Evolutionary conservation across 495 filamentous ascomycete species (phyloP).

Genomic region (Lepraria neglecta): DNA sequence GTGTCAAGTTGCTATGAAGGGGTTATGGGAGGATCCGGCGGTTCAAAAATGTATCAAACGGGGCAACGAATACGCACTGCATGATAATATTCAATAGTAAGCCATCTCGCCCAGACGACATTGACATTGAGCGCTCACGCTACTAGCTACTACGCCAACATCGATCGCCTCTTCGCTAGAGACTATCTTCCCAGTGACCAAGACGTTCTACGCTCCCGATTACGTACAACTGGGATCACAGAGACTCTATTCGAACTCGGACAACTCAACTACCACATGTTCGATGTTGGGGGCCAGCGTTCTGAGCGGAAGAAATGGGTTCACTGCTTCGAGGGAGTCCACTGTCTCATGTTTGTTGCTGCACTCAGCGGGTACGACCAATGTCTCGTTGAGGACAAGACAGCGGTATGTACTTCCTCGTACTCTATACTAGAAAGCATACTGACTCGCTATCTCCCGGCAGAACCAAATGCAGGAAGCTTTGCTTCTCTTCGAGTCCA

Average conservation of each 20-base stretch:
- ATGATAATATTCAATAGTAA: conserved; percentile 93
- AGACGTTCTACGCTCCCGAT: conserved; percentile 85
- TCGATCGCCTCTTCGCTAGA: conserved; percentile 80
- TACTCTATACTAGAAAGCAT: not conserved
- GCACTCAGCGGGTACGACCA: conserved; percentile 97
- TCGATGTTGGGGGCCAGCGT: conserved; percentile 94
- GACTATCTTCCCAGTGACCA: conserved; percentile 94
- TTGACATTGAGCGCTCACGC: conserved; percentile 26
- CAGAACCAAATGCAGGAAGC: conserved; percentile 99
- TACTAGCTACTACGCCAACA: conserved; percentile 78
- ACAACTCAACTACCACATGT: conserved; percentile 95
- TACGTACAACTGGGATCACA: conserved; percentile 94
- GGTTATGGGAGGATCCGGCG: conserved; percentile 75
- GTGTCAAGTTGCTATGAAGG: conserved; percentile 69
- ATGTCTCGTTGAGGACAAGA: conserved; percentile 93
- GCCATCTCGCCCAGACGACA: conserved; percentile 31
- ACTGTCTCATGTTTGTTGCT: conserved; percentile 86
- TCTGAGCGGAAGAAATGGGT: conserved; percentile 99
- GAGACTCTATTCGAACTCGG: conserved; percentile 95
- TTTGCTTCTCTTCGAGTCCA: conserved; percentile 94
- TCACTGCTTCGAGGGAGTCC: conserved; percentile 97
- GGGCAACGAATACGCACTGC: conserved; percentile 92
- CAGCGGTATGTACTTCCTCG: conserved; percentile 61
- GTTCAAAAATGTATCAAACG: conserved; percentile 80
- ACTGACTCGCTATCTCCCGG: not conserved